Base-by-base conservation (phyloP, 768 basidiomycete species). In the Tricholoma saponaceum region DNA sequence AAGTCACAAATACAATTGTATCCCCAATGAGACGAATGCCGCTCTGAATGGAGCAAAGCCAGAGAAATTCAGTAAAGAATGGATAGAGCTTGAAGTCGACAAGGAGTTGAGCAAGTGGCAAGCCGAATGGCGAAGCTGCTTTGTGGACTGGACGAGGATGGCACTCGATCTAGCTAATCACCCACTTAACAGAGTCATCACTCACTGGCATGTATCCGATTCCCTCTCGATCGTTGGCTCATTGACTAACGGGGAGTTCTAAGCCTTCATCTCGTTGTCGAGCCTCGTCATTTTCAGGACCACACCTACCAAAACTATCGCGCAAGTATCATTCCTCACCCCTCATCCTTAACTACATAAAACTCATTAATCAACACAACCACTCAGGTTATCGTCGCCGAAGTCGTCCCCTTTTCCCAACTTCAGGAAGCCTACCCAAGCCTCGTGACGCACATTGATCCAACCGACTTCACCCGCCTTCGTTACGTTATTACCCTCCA, bases 151-250 rank as follows among this genome's bases (percentile, higher is more conserved):
- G 55, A 33, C 55, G 46, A 13, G 5, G 35, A 52, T 63, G 12
- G 51, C 47, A 9, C 49, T 63, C 23, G 56, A 62, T 55, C 37
- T 62, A 14, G 55, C 58, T 5, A 59, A 62, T 23, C 56, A 62
- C 54, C 61, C 58, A 20, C 25, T 33, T 6, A 35, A 62, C n/a
- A 59, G 61, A 35, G 58, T 59, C 9, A 39, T 59, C 0, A 59
- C 61, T 22, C 61, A 62, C 28, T 62, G 61, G 61, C 59, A 33
- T 44, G 20, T 52, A 7, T 13, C 4, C 10, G 1, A 32, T 26
- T 13, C 20, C 26, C 41, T 20, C 10, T 2, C 23, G 25, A 10
- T 47, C 33, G 8, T 10, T 4, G 4, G 10, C 9, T 35, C 7
- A 39, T 37, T 33, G 13, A 28, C 33, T 25, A 62, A 53, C 56